phyloP scores from a whole-genome alignment of 2,329 filamentous ascomycete genomes.

The Rosellinia necatrix region DNA sequence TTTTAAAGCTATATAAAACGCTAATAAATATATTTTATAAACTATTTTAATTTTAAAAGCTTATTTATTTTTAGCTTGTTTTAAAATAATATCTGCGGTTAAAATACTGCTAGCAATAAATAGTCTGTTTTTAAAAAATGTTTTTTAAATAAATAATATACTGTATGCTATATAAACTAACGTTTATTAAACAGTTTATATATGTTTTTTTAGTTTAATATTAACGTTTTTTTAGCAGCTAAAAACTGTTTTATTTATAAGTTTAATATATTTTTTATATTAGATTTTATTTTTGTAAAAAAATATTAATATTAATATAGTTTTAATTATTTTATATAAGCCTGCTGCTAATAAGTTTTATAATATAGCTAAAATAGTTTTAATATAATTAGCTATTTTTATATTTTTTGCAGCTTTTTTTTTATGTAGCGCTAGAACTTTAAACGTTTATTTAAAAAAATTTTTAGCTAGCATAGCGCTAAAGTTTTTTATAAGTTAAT shows the following conservation, averaged over 20 bases:
- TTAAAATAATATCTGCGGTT: not conserved
- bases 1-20: too few species aligned
- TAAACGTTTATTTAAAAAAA: too few species aligned
- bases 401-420: too few species aligned
- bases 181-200: too few species aligned
- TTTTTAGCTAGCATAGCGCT: too few species aligned
- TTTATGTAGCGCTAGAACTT: too few species aligned
- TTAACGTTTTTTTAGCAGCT: not conserved
- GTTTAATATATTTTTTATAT: constrained; percentile 7
- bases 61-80: too few species aligned
- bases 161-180: not conserved
- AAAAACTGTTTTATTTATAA: not conserved
- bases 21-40: not conserved
- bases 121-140: not conserved
- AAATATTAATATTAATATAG: not conserved
- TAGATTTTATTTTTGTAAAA: constrained; percentile 9
- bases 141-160: not conserved
- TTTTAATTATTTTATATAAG: constrained; percentile 11
- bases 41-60: constrained; percentile 8
- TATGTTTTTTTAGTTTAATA: too few species aligned
- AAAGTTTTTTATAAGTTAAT: too few species aligned
- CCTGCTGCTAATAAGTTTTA: not conserved
- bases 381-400: too few species aligned
- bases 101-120: not conserved
- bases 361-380: too few species aligned